Percentiles rank a stretch among this genome's conserved stretches.
These are phyloP conservation scores for Setaria viridis DNA, from an alignment of 202 grass and related monocot species.

Conservation along the genomic window DNA sequence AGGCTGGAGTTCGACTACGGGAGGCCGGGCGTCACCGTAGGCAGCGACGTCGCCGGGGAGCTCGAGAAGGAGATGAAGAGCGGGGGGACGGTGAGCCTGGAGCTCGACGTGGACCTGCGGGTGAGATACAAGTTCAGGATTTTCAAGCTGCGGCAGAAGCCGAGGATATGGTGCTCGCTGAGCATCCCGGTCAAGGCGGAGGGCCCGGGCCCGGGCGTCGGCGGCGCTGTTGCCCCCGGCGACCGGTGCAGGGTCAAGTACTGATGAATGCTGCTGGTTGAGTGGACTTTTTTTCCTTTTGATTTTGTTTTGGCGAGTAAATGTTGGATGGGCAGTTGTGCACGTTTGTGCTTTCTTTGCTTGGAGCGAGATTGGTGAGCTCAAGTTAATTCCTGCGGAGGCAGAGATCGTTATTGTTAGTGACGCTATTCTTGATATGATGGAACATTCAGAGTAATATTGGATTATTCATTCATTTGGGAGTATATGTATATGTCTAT, in stretches of 20 bases:
- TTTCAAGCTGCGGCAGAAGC: slow-evolving; percentile 62
- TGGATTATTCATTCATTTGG: no score
- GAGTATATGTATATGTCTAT: no score
- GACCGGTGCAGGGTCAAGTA: slow-evolving; percentile 49
- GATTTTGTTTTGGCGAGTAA: background rate
- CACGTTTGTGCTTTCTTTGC: background rate
- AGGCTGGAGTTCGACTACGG: slow-evolving; percentile 38
- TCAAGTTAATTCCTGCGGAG: no score
- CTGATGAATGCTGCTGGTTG: background rate
- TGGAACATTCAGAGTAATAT: no score
- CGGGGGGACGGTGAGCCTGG: slow-evolving; percentile 43
- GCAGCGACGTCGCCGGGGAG: background rate
- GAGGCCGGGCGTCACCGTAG: background rate
- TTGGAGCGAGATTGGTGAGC: no score
- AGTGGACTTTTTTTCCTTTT: no score
- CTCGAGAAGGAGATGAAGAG: slow-evolving; percentile 23
- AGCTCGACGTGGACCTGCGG: slow-evolving; percentile 31
- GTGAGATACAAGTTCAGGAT: slow-evolving; percentile 53
- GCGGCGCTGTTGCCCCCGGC: slow-evolving; percentile 24
- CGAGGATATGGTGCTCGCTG: slow-evolving; percentile 55
- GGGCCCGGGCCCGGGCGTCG: slow-evolving; percentile 3
- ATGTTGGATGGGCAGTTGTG: background rate
- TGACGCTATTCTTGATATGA: no score
- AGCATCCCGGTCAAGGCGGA: slow-evolving; percentile 47
- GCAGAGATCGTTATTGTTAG: no score